Evolutionary conservation across 345 rosid species (phyloP).

Genomic region (Odontarrhena argentea): DNA sequence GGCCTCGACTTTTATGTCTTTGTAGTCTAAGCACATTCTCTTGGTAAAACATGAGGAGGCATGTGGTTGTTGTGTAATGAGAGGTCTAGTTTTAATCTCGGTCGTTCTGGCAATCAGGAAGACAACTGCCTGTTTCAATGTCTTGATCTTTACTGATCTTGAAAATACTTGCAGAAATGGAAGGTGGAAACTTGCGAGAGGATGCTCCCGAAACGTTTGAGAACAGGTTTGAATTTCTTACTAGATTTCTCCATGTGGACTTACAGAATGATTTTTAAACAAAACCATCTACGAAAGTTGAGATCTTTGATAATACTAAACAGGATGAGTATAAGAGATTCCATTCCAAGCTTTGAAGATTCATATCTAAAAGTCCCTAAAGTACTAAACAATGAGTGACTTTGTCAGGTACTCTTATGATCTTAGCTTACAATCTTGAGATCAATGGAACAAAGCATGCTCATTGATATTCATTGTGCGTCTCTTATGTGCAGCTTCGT

Average conservation of each 20-base stretch:
- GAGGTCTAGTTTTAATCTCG: background rate
- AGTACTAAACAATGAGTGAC: conserved; percentile 72
- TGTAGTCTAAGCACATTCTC: conserved; percentile 2
- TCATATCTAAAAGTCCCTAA: conserved; percentile 51
- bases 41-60: background rate
- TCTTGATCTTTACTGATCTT: conserved; percentile 23
- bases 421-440: background rate
- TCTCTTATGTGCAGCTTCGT: conserved; percentile 32
- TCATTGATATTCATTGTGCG: background rate
- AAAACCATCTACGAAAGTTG: conserved; percentile 10
- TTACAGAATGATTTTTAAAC: background rate
- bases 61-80: background rate
- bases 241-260: conserved; percentile 1
- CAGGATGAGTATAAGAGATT: conserved; percentile 62
- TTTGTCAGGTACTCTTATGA: conserved; percentile 30
- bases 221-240: conserved; percentile 48
- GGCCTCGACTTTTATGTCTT: conserved; percentile 10
- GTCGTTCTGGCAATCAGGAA: background rate
- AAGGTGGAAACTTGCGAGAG: conserved; percentile 62
- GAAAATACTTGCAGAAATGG: conserved; percentile 53
- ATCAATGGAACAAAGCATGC: background rate
- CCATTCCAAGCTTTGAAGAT: conserved; percentile 71
- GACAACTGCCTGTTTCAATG: background rate
- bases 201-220: conserved; percentile 72
- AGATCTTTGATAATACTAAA: conserved; percentile 14